Evolutionary conservation across 2,329 filamentous ascomycete genomes (phyloP), one percentile per base, ranked within the genome.

Genomic region (Cadophora luteo-olivacea): DNA sequence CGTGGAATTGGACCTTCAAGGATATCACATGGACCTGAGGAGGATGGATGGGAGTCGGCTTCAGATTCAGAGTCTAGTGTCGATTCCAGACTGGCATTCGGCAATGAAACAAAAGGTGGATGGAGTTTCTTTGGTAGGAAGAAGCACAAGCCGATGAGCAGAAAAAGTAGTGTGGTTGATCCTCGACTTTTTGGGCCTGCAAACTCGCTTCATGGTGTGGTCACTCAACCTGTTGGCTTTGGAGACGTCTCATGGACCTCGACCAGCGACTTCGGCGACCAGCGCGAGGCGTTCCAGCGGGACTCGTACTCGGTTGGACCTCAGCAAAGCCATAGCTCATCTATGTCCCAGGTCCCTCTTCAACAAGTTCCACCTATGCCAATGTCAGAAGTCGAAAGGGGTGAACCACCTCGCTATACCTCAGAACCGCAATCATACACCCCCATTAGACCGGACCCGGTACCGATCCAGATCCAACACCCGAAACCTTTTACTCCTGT

Each of bases 401-500:
- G 24, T 24, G 65, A 67, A 22, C 24, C 65, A 58, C 58, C 58
- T 51, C 60, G 49, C 25, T 63, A 67, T 29, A 16, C 83, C 16
- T 82, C 83, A 67, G 79, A 60, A 65, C 80, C 82, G 54, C 75
- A 82, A 8, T 55, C 61, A n/a, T 77, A 82, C 2, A 78, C 80
- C 25, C 80, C 78, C 22, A 77, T 79, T 19, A 84, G 87, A 52
- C 86, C 89, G 5, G 87, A 82, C 6, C 84, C 87, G 0, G 85
- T 93, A 33, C 84, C 87, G 0, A 85, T 93, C 38, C 89, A 90
- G 12, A 84, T 97, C n/a, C 91, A 96, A 77, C 93, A 97, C 74
- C 94, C 94, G 2, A 91, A 94, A 73, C 94, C 94, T 1, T 86
- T 92, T 68, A 84, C 86, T 2, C 92, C 92, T 0, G 88, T 97